Percentiles rank a stretch among this genome's conserved stretches.
These are phyloP conservation scores for Scedosporium aurantiacum DNA, from an alignment of 2,329 filamentous ascomycete species.

Conservation along the genomic window DNA sequence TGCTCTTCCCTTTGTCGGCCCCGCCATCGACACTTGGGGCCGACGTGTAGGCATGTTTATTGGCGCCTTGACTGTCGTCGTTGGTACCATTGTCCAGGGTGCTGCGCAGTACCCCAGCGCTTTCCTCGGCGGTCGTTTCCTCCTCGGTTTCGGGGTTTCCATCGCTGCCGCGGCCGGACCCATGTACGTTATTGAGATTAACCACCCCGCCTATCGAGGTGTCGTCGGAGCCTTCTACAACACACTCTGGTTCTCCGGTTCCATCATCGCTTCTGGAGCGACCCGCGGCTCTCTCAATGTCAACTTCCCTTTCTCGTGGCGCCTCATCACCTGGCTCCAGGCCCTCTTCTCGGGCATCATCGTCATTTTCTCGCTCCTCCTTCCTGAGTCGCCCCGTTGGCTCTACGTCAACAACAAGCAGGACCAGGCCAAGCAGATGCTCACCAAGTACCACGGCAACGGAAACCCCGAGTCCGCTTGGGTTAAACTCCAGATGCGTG, in stretches of 20 bases:
- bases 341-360: conserved; percentile 29
- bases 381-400: conserved; percentile 32
- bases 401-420: conserved; percentile 27
- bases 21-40: conserved; percentile 34
- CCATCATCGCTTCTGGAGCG: conserved; percentile 34
- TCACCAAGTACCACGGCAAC: conserved; percentile 31
- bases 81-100: conserved; percentile 19
- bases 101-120: conserved; percentile 28
- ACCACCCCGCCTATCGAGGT: conserved; percentile 51
- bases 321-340: conserved; percentile 32
- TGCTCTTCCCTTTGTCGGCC: conserved; percentile 33
- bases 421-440: conserved; percentile 22
- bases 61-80: conserved; percentile 29
- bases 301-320: conserved; percentile 26
- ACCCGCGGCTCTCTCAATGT: conserved; percentile 30
- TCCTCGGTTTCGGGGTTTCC: conserved; percentile 46
- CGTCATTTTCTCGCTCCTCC: conserved; percentile 21
- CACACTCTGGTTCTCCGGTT: conserved; percentile 30
- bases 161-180: conserved; percentile 50
- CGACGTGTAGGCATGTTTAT: conserved; percentile 33
- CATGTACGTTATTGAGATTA: conserved; percentile 52
- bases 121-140: conserved; percentile 45
- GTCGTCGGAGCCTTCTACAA: conserved; percentile 47
- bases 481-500: conserved; percentile 32
- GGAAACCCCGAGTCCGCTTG: conserved; percentile 32